These are phyloP conservation scores for Murraya koenigii DNA, from an alignment of 345 rosid genomes.

Conservation along the genomic window DNA sequence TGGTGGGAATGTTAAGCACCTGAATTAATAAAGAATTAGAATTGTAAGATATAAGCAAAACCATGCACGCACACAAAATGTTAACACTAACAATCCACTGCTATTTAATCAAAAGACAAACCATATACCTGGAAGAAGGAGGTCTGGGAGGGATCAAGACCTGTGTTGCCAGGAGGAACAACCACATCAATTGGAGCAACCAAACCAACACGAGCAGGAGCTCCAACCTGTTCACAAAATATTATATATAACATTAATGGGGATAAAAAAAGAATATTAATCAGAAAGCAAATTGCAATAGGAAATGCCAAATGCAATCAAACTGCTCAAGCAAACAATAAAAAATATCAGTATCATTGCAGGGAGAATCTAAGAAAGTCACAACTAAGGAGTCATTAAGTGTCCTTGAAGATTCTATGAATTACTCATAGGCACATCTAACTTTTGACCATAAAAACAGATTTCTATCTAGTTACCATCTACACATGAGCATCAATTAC, in stretches of 20 bases:
- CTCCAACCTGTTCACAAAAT: conserved; percentile 63
- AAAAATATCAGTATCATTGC: too few relatives aligned
- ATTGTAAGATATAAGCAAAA: not conserved
- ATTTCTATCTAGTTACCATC: not conserved
- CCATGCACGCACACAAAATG: too few relatives aligned
- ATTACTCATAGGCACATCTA: too few relatives aligned
- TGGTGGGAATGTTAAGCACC: conserved; percentile 94
- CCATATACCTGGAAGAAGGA: conserved; percentile 82
- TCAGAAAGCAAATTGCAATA: not conserved
- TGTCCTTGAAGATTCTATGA: too few relatives aligned
- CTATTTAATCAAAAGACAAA: too few relatives aligned
- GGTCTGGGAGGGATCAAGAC: conserved; percentile 96
- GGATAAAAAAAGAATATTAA: not conserved
- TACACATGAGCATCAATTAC: not conserved
- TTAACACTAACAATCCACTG: not conserved
- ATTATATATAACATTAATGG: not conserved
- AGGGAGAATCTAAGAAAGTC: too few relatives aligned
- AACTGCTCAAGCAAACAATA: not conserved
- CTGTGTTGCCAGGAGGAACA: conserved; percentile 95
- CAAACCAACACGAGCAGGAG: conserved; percentile 98
- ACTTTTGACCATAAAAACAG: not conserved
- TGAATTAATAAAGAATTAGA: conserved; percentile 3
- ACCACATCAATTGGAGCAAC: conserved; percentile 92
- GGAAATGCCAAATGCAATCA: not conserved
- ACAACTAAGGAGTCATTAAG: too few relatives aligned